A percentile compares a stretch with the other conserved stretches of the same genome.
These are phyloP conservation scores for Paraphaeosphaeria sporulosa DNA, from an alignment of 2,329 filamentous ascomycete genomes.

Conservation along the genomic window DNA sequence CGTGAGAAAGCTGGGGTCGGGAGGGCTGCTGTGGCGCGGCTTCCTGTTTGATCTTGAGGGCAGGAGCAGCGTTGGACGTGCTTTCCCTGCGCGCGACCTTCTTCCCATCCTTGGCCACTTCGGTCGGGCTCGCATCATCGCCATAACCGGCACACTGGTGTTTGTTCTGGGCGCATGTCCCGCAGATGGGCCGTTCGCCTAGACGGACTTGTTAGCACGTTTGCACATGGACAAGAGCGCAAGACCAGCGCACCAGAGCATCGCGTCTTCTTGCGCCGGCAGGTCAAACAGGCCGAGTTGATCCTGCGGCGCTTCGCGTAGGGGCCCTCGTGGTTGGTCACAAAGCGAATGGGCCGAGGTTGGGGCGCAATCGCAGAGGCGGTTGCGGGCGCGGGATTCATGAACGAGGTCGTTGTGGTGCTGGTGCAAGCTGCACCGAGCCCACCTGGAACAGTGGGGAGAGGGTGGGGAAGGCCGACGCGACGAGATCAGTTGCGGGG, in stretches of 20 bases:
- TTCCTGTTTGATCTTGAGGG: conserved; percentile 28
- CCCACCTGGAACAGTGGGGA: conserved; percentile 1
- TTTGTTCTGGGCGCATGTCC: conserved; percentile 58
- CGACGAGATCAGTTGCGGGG: conserved; percentile 11
- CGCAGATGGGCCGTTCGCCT: conserved; percentile 53
- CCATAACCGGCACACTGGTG: conserved; percentile 58
- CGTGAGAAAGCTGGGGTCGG: conserved; percentile 34
- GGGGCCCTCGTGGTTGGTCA: conserved; percentile 52
- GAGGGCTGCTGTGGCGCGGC: conserved; percentile 34
- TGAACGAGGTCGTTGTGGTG: conserved; percentile 32
- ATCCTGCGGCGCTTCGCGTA: conserved; percentile 52
- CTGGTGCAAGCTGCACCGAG: conserved; percentile 13
- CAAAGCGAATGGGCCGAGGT: conserved; percentile 51
- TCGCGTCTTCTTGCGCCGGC: conserved; percentile 59
- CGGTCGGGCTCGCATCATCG: conserved; percentile 39
- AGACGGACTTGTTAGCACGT: not conserved
- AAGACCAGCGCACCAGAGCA: conserved; percentile 52
- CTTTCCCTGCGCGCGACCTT: conserved; percentile 33
- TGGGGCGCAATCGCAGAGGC: conserved; percentile 39
- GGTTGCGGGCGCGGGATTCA: conserved; percentile 42
- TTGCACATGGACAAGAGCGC: not conserved
- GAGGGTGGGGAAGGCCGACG: conserved; percentile 16
- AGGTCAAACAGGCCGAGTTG: conserved; percentile 56
- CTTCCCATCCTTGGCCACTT: conserved; percentile 26
- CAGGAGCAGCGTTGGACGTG: conserved; percentile 18